phyloP scores from a whole-genome alignment of 2,329 filamentous ascomycete genomes.

The Nemania sp. region DNA sequence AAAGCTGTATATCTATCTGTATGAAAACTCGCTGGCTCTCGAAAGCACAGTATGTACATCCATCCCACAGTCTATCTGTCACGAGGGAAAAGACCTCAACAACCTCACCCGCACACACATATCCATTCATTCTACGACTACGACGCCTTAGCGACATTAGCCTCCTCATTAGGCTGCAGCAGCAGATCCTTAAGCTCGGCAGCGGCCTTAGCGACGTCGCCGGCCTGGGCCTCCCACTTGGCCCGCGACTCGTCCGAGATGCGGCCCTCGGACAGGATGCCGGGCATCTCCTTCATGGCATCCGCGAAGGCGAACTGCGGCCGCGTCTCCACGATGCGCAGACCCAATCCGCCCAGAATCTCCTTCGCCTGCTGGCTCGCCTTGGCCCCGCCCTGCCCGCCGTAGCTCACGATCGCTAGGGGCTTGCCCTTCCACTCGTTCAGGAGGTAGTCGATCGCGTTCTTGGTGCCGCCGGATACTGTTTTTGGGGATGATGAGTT shows the following conservation, averaged over 20 bases:
- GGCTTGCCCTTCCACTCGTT: constrained; percentile 62
- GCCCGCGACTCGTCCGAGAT: constrained; percentile 29
- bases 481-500: neutral
- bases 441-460: constrained; percentile 64
- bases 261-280: constrained; percentile 30
- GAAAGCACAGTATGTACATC: too few relatives aligned
- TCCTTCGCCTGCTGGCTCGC: constrained; percentile 38
- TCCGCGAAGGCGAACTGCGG: constrained; percentile 38
- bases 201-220: constrained; percentile 30
- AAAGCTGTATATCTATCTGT: too few relatives aligned
- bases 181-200: constrained; percentile 35
- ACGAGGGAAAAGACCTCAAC: too few relatives aligned
- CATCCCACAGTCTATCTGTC: too few relatives aligned
- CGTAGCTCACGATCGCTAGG: constrained; percentile 57
- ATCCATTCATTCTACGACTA: neutral
- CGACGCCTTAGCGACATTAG: constrained; percentile 19
- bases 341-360: constrained; percentile 37
- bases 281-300: constrained; percentile 25
- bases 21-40: too few relatives aligned
- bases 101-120: too few relatives aligned
- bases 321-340: constrained; percentile 39
- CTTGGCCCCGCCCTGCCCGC: constrained; percentile 46
- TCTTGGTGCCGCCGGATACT: constrained; percentile 58
- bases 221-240: constrained; percentile 30
- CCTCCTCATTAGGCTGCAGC: constrained; percentile 26